A percentile compares a stretch with the other conserved stretches of the same genome.
Conservation (phyloP, 768 basidiomycete species). For the Russula sp. region DNA sequence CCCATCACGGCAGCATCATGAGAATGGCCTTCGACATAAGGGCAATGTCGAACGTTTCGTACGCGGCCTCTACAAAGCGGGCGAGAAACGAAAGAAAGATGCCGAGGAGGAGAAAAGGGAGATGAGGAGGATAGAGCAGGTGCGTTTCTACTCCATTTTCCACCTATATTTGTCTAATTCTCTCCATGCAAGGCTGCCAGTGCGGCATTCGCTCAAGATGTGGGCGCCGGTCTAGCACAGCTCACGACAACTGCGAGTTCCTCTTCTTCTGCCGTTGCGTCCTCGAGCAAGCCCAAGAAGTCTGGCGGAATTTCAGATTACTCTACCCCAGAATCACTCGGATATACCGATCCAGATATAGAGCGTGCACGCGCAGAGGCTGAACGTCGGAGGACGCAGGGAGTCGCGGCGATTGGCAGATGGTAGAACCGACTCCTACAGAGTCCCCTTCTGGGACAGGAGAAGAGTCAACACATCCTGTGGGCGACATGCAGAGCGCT, state of each 20-base stretch:
- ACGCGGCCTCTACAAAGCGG: slow-evolving; percentile 86
- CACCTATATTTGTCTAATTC: slow-evolving; percentile 10
- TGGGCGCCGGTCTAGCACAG: slow-evolving; percentile 58
- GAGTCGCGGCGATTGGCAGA: slow-evolving; percentile 76
- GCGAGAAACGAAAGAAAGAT: slow-evolving; percentile 84
- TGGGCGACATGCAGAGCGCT: slow-evolving; percentile 31
- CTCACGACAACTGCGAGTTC: slow-evolving; percentile 31
- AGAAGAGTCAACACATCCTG: slow-evolving; percentile 15
- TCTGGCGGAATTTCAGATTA: slow-evolving; percentile 79
- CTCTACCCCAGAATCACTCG: slow-evolving; percentile 81
- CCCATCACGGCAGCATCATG: slow-evolving; percentile 87
- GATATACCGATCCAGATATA: slow-evolving; percentile 73
- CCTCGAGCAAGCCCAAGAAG: slow-evolving; percentile 41
- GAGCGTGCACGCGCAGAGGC: slow-evolving; percentile 60
- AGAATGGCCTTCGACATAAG: slow-evolving; percentile 89
- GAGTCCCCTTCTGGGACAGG: slow-evolving; percentile 31
- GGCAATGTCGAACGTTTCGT: slow-evolving; percentile 93
- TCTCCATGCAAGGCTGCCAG: slow-evolving; percentile 58
- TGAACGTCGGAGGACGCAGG: slow-evolving; percentile 58
- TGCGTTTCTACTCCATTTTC: slow-evolving; percentile 35
- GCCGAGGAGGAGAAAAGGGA: slow-evolving; percentile 82
- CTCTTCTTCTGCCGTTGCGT: slow-evolving; percentile 32
- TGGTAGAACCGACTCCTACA: slow-evolving; percentile 43
- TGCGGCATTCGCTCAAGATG: slow-evolving; percentile 74
- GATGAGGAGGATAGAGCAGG: slow-evolving; percentile 83